phyloP scores from a whole-genome alignment of 2,329 filamentous ascomycete genomes.

The Beauveria sp. region DNA sequence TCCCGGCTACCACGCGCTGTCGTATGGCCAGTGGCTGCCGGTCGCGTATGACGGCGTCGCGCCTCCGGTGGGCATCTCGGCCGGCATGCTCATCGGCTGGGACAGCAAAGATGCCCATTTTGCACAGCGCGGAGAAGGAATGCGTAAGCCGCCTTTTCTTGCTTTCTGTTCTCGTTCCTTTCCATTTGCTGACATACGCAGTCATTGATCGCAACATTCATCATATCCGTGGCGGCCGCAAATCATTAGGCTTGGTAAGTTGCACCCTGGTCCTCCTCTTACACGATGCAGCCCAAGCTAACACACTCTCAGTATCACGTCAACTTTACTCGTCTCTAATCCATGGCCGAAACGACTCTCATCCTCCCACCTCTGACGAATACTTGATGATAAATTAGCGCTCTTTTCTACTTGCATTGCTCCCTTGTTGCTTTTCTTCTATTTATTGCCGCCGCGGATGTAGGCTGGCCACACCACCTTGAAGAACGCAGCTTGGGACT shows the following conservation, averaged over 20 bases:
- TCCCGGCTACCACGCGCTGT: conserved; percentile 25
- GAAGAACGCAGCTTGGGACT: not conserved
- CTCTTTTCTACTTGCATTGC: not conserved
- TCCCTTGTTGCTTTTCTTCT: not conserved
- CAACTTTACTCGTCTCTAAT: conserved; percentile 11
- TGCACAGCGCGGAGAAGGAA: conserved; percentile 24
- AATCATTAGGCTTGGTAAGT: conserved; percentile 11
- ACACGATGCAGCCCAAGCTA: not conserved
- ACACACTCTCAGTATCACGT: conserved; percentile 11
- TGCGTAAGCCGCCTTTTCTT: conserved; percentile 15
- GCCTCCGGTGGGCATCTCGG: conserved; percentile 23
- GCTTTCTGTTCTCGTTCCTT: not conserved
- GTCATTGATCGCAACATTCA: conserved; percentile 13
- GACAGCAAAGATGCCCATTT: conserved; percentile 32
- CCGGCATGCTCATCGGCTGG: conserved; percentile 31
- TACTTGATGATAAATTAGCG: conserved; percentile 11
- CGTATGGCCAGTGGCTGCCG: conserved; percentile 26
- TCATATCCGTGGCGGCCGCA: conserved; percentile 9
- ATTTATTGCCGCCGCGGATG: not conserved
- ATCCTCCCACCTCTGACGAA: conserved; percentile 4
- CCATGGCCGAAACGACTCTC: conserved; percentile 3
- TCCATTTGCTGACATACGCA: not conserved
- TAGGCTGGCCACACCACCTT: not conserved
- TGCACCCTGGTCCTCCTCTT: not conserved
- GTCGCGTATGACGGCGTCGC: conserved; percentile 21